Evolutionary conservation across 2,329 filamentous ascomycete genomes (phyloP), one percentile per base, ranked within the genome.

Genomic region (Venturia oleaginea): DNA sequence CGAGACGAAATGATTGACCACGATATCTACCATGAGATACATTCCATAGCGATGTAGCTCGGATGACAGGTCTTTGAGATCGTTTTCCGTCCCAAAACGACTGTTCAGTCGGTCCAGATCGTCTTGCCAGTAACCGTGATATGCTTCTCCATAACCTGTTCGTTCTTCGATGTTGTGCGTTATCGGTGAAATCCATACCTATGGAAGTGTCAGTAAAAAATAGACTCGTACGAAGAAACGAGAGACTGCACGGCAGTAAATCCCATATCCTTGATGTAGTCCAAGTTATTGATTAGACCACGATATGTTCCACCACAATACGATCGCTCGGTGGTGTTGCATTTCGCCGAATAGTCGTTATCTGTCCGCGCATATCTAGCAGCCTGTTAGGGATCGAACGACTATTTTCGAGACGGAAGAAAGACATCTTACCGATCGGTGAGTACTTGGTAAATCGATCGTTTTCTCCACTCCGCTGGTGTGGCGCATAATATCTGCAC

Each of bases 261-360:
- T 30, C 83, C 83, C 80, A 86, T 83, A 57, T 79, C 79, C 69
- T 84, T 78, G 71, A 87, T 86, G 71, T 87, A 87, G 72, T 86
- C 84, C 48, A 87, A 78, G 67, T 83, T 79, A 66, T 82, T 78
- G 68, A 81, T 78, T 37, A 88, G 77, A 7, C 86, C 86, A 62
- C 76, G 73, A 70, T 82, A 88, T 0, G 82, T 84, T 19, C 86
- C 86, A 48, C 84, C 84, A 68, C 86, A 88, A 72, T 86, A 87
- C 32, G 72, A 64, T 2, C 70, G 65, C n/a, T 70, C 66, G 3
- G 60, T 66, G 11, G 73, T 73, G 62, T 76, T 70, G 65, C 76
- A 78, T 7, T 22, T 57, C 27, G 75, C 73, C 3, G 72, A 76
- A 3, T 75, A 77, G 60, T 73, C 76, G 63, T 73, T 72, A 70